Evolutionary conservation across 805 yeast genomes (phyloP), one percentile per base, ranked within the genome.

Genomic region (Kazachstania viticola): DNA sequence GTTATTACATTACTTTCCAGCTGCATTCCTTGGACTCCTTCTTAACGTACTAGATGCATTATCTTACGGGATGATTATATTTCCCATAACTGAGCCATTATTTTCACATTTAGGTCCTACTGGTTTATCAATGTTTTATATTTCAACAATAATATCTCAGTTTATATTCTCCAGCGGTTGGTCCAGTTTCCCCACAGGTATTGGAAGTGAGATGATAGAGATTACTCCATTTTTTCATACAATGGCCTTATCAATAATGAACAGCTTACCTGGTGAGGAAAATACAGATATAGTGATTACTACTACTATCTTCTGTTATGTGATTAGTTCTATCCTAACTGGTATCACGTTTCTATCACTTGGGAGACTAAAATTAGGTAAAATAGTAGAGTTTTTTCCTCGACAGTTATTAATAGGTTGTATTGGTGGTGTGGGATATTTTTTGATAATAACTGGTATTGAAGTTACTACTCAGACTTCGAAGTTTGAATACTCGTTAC

Each of bases 121-220:
- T 1, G 98, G 98, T 0, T 54, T 91, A 26, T 80, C 96, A 2
- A 81, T 91, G 91, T 91, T 91, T 56, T 91, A 91, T 56, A 72
- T 88, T 25, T 81, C 94, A 4, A 81, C 95, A 21, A 69, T 91
- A n/a, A 70, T 88, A 1, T 80, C 94, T 0, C 98, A 91, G 54
- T 59, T 85, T 40, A 81, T 84, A 5, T 87, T 73, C 51, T 85
- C 96, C 0, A 56, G 82, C 16, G 98, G 98, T 12, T 93, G 93
- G 1, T 82, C 95, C 12, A 80, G 82, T 7, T 88, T 91, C 61
- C 74, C 73, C 39, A 69, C 85, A 2, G 95, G 94, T n/a, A 75
- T 88, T 27, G 98, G 98, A 1, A 81, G 95, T 3, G 97, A 91
- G 59, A 91, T 91, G 98, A 91, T 91, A 42, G 98, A 91, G 55